Percentiles rank a stretch among this genome's conserved stretches.
Evolutionary conservation across 176 grass and related monocot species (phyloP).

Genomic region (Elaeis guineensis): DNA sequence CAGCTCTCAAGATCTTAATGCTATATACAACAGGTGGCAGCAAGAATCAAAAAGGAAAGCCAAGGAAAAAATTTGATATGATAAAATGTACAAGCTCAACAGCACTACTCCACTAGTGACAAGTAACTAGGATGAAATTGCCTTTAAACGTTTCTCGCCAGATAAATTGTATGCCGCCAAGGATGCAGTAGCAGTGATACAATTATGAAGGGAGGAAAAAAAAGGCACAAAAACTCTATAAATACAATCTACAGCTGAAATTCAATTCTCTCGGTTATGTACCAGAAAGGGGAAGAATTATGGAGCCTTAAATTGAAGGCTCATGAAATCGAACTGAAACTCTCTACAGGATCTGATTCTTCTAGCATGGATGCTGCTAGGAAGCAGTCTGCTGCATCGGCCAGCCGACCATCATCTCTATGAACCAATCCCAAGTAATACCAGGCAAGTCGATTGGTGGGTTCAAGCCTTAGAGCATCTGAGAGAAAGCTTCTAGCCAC

Average conservation of each 20-base stretch:
- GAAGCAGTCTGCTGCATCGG: slow-evolving; percentile 85
- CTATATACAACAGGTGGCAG: no score
- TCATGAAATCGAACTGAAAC: slow-evolving; percentile 52
- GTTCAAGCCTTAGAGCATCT: slow-evolving; percentile 67
- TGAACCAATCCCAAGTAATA: slow-evolving; percentile 89
- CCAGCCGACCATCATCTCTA: slow-evolving; percentile 53
- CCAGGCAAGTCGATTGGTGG: slow-evolving; percentile 77
- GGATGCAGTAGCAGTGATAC: no score
- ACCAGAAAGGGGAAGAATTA: slow-evolving; percentile 12
- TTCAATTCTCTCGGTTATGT: slow-evolving; percentile 29
- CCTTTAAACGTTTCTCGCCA: no score
- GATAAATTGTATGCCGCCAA: no score
- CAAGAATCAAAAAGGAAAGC: no score
- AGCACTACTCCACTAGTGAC: no score
- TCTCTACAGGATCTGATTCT: slow-evolving; percentile 83
- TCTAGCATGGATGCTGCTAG: slow-evolving; percentile 77
- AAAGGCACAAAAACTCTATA: slow-evolving; percentile 7
- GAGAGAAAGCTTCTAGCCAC: slow-evolving; percentile 81
- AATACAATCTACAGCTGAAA: slow-evolving; percentile 23
- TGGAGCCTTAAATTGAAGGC: slow-evolving; percentile 3
- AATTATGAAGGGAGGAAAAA: neutral
- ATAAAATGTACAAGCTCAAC: no score
- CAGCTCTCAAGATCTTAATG: no score
- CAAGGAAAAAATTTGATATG: no score
- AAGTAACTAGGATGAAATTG: no score